phyloP scores from a whole-genome alignment of 768 basidiomycete species.

The Leccinum incarnatum region DNA sequence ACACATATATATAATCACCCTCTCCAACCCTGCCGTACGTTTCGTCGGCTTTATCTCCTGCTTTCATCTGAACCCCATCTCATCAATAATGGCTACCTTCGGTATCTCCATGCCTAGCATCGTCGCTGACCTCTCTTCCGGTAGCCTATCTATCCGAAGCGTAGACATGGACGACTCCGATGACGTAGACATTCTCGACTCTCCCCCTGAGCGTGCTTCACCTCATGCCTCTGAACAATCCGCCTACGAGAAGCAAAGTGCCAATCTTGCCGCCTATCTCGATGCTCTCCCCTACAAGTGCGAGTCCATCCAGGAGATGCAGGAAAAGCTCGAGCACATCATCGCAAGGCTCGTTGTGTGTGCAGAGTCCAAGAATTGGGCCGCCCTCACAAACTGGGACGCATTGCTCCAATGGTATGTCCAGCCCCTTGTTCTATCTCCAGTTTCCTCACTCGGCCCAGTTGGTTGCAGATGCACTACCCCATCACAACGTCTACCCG shows the following conservation, averaged over 20 bases:
- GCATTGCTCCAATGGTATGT: conserved; percentile 73
- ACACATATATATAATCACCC: conserved; percentile 13
- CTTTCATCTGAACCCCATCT: conserved; percentile 20
- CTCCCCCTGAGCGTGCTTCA: conserved; percentile 35
- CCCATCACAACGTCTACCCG: conserved; percentile 69
- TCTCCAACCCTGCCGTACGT: conserved; percentile 23
- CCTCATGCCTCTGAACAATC: conserved; percentile 31
- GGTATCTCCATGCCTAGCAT: conserved; percentile 23
- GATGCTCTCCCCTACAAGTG: conserved; percentile 69
- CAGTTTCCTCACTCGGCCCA: conserved; percentile 28
- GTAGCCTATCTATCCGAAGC: conserved; percentile 22
- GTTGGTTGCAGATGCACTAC: conserved; percentile 82
- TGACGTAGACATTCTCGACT: conserved; percentile 44
- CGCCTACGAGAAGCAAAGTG: conserved; percentile 55
- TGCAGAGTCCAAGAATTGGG: conserved; percentile 75
- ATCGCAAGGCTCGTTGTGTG: conserved; percentile 66
- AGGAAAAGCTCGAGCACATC: conserved; percentile 63
- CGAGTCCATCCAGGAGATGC: conserved; percentile 72
- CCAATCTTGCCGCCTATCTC: conserved; percentile 63
- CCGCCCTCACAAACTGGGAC: conserved; percentile 73
- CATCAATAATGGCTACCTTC: conserved; percentile 17
- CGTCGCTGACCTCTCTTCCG: conserved; percentile 24
- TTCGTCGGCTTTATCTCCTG: conserved; percentile 15
- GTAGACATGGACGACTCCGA: conserved; percentile 55
- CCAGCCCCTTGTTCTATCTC: not conserved